Conservation (phyloP, 495 filamentous ascomycete genomes). For the Glonium stellatum region DNA sequence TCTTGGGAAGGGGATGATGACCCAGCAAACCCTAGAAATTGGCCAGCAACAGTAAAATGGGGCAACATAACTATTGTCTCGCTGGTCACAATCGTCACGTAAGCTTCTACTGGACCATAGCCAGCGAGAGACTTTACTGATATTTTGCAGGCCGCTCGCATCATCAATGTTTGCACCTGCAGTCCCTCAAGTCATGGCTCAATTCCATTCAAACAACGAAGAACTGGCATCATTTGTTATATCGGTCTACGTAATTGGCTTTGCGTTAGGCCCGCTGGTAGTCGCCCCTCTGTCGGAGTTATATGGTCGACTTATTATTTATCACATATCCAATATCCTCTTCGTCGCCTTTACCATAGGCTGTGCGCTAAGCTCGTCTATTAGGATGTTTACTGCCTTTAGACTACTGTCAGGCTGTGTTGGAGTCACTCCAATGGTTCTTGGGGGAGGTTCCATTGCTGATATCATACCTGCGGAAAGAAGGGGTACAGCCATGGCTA, state of each 20-base stretch:
- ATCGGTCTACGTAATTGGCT: slow-evolving; percentile 38
- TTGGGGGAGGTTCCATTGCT: slow-evolving; percentile 9
- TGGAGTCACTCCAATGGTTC: background rate
- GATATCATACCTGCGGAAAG: slow-evolving; percentile 6
- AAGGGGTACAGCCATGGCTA: slow-evolving; percentile 10
- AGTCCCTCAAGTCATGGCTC: slow-evolving; percentile 10
- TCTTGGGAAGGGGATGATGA: no score
- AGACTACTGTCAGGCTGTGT: slow-evolving; percentile 37
- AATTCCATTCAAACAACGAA: slow-evolving; percentile 10
- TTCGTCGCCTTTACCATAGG: slow-evolving; percentile 42
- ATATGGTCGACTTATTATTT: slow-evolving; percentile 39
- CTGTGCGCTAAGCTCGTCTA: slow-evolving; percentile 38
- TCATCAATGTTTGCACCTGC: slow-evolving; percentile 28
- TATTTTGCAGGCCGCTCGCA: slow-evolving; percentile 34
- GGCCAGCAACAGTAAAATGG: no score
- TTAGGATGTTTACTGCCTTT: slow-evolving; percentile 40
- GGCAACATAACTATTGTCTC: no score
- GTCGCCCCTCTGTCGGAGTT: slow-evolving; percentile 41
- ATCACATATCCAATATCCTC: slow-evolving; percentile 38
- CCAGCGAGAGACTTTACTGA: no score
- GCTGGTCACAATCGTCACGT: no score
- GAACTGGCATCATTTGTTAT: slow-evolving; percentile 33
- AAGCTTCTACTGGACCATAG: no score
- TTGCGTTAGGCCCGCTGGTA: slow-evolving; percentile 26
- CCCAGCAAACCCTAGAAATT: no score